Conservation (phyloP, 768 basidiomycete species). For the Leccinum uliginosum region DNA sequence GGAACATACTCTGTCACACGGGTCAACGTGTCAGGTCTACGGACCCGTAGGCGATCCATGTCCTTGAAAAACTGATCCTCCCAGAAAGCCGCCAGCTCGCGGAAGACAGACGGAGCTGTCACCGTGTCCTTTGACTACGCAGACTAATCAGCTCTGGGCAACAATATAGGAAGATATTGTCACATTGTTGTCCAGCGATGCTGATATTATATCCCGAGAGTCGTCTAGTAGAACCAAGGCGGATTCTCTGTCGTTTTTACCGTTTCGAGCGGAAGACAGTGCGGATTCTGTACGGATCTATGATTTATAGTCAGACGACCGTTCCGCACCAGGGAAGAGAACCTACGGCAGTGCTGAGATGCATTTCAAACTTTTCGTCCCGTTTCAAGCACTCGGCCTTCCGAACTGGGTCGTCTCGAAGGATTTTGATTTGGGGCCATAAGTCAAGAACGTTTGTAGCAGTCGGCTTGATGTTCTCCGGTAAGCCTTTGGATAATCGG, state of each 20-base stretch:
- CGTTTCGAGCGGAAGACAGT: slow-evolving; percentile 45
- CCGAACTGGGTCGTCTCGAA: slow-evolving; percentile 55
- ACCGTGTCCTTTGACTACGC: slow-evolving; percentile 71
- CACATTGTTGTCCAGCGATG: slow-evolving; percentile 73
- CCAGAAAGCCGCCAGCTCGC: slow-evolving; percentile 81
- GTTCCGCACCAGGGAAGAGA: slow-evolving; percentile 7
- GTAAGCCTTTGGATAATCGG: slow-evolving; percentile 62
- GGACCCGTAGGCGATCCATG: slow-evolving; percentile 84
- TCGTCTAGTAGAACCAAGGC: slow-evolving; percentile 64
- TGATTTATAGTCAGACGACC: slow-evolving; percentile 13
- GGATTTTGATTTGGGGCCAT: slow-evolving; percentile 55
- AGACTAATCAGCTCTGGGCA: slow-evolving; percentile 7
- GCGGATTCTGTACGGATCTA: slow-evolving; percentile 53
- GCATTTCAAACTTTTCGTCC: slow-evolving; percentile 93
- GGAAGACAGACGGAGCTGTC: slow-evolving; percentile 82
- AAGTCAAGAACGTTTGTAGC: slow-evolving; percentile 45
- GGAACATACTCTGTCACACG: slow-evolving; percentile 97
- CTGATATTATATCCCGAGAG: slow-evolving; percentile 72
- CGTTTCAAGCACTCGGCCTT: slow-evolving; percentile 65
- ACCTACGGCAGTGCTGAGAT: slow-evolving; percentile 74
- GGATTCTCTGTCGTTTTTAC: slow-evolving; percentile 37
- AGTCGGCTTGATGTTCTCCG: slow-evolving; percentile 42
- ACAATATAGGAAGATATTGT: slow-evolving; percentile 10
- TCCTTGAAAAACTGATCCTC: slow-evolving; percentile 87
- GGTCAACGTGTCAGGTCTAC: slow-evolving; percentile 85